Base-by-base conservation (phyloP, 805 yeast species). In the Metschnikowia matae region DNA sequence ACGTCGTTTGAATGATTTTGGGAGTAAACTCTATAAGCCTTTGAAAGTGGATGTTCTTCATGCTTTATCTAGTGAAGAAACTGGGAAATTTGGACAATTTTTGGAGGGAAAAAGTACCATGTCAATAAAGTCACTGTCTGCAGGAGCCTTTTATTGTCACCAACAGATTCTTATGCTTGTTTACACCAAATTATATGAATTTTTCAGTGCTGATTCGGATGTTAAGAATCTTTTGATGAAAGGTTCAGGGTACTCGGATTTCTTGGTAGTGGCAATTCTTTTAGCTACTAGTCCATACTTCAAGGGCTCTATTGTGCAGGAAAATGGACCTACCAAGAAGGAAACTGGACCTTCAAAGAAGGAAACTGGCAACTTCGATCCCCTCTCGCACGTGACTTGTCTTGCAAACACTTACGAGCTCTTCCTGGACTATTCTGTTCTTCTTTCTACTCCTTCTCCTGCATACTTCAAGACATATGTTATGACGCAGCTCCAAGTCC, bases 181-280 rank as follows among this genome's bases (percentile, higher is more conserved):
- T 46, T 77, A 55, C 48, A 54, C 31, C 34, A 65, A 55, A 33
- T 66, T 81, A 26, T 53, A 55, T 15, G 34, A 39, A 1, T 58
- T 81, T 0, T 76, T 80, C 51, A 46, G 59, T 10, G 61, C 60
- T 1, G 68, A 70, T 3, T 76, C 80, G 10, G 85, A 82, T 56
- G 76, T 83, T 6, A 69, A 66, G 40, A 80, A 78, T 23, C 66
- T 84, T 4, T 56, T 87, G 11, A 55, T 81, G 43, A 82, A 80
- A 48, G 92, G 92, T 0, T 77, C 87, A 1, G 88, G 90, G 0
- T 80, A 70, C 54, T 77, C 87, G 0, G 90, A 85, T 63, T 74
- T 80, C 26, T 54, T 84, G 15, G 72, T 81, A 0, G 71, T 79
- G 2, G 56, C 82, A 0, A 61, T 83, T 6, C 71, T 78, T 0